These are phyloP conservation scores for Aspergillus versicolor DNA, from an alignment of 2,329 filamentous ascomycete species.

Conservation along the genomic window DNA sequence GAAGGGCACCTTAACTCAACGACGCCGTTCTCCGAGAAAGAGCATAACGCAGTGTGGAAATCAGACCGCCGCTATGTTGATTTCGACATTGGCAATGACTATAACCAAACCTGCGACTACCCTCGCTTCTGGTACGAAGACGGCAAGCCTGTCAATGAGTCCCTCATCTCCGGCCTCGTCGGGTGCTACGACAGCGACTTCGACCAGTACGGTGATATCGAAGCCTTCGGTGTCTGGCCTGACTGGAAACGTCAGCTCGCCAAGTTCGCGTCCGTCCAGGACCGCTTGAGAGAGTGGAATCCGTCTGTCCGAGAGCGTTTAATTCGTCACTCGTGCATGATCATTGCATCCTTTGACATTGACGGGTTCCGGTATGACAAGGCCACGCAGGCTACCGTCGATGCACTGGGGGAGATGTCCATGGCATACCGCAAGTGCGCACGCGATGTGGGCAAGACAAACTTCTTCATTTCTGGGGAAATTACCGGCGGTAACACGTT, in stretches of 20 bases:
- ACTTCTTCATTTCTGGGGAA: slow-evolving; percentile 65
- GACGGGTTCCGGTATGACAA: slow-evolving; percentile 69
- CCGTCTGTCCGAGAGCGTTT: slow-evolving; percentile 58
- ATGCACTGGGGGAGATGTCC: slow-evolving; percentile 60
- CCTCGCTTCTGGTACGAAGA: slow-evolving; percentile 63
- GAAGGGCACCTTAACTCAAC: slow-evolving; percentile 59
- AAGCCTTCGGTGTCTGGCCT: slow-evolving; percentile 62
- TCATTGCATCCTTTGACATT: slow-evolving; percentile 62
- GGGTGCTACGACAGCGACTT: slow-evolving; percentile 65
- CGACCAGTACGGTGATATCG: slow-evolving; percentile 63
- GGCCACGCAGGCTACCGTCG: slow-evolving; percentile 63
- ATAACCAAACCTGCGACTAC: slow-evolving; percentile 56
- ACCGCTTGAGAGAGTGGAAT: slow-evolving; percentile 64
- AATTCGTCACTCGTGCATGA: slow-evolving; percentile 62
- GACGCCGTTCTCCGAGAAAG: slow-evolving; percentile 56
- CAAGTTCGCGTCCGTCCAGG: slow-evolving; percentile 67
- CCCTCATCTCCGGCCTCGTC: slow-evolving; percentile 47
- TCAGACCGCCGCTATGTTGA: slow-evolving; percentile 56
- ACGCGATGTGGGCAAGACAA: slow-evolving; percentile 56
- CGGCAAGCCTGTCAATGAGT: slow-evolving; percentile 50
- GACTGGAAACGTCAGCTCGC: slow-evolving; percentile 64
- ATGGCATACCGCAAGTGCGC: slow-evolving; percentile 59
- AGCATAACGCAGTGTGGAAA: slow-evolving; percentile 58
- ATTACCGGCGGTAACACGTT: slow-evolving; percentile 63
- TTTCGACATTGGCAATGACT: slow-evolving; percentile 55